phyloP scores from a whole-genome alignment of 202 grass and related monocot species.

The Dendrocalamus latiflorus region DNA sequence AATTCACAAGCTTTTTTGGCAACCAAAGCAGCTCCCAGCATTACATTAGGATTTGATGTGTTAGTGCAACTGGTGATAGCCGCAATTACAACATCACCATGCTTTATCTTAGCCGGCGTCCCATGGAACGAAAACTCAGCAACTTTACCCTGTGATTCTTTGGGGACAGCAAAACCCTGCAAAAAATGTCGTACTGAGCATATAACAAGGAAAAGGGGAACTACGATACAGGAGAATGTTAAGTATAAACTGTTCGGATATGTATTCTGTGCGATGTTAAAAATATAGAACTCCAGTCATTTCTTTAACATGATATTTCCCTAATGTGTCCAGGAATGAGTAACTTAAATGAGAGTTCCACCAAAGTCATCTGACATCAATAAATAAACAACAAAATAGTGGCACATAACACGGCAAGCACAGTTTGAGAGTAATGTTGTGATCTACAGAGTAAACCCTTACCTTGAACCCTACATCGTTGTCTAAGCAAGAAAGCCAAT shows the following conservation, averaged over 20 bases:
- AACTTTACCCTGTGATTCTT: constrained; percentile 87
- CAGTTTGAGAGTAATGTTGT: neutral
- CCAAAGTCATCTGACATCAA: neutral
- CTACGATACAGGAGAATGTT: neutral
- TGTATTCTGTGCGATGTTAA: neutral
- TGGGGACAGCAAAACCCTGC: constrained; percentile 97
- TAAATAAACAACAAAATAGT: neutral
- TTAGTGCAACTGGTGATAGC: constrained; percentile 99
- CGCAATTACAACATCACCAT: constrained; percentile 98
- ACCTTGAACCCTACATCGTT: constrained; percentile 97
- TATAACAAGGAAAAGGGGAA: neutral
- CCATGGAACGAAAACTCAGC: constrained; percentile 85
- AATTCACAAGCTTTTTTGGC: constrained; percentile 98
- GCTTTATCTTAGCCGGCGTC: constrained; percentile 73
- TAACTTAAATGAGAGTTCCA: neutral
- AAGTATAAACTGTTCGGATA: neutral
- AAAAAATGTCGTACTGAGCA: constrained; percentile 23
- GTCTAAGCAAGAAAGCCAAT: constrained; percentile 94
- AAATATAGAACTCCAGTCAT: neutral
- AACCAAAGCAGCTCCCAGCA: constrained; percentile 94
- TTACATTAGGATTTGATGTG: constrained; percentile 99
- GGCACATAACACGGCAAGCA: neutral
- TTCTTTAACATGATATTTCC: neutral
- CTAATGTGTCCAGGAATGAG: neutral
- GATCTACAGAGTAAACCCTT: neutral